phyloP scores from a whole-genome alignment of 805 yeast genomes.

The Ogataea thermomethanolica region DNA sequence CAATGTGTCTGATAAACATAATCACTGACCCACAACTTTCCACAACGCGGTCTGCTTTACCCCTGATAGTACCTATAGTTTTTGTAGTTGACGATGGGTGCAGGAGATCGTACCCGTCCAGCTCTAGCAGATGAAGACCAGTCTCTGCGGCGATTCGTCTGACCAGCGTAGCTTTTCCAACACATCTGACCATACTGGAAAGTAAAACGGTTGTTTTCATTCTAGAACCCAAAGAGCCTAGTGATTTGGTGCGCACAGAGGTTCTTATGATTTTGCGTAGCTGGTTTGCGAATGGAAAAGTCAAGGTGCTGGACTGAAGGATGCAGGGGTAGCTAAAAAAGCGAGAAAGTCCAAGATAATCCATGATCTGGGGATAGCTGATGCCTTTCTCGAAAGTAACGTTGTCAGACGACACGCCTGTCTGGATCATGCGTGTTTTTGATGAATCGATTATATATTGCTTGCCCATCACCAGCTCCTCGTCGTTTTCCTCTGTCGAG shows the following conservation, averaged over 20 bases:
- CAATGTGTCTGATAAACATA: conserved; percentile 67
- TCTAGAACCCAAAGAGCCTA: conserved; percentile 26
- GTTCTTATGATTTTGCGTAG: conserved; percentile 56
- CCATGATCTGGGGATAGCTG: conserved; percentile 8
- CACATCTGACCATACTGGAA: conserved; percentile 65
- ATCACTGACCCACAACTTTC: conserved; percentile 45
- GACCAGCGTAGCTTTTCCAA: conserved; percentile 73
- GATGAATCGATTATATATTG: conserved; percentile 64
- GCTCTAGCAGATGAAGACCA: conserved; percentile 63
- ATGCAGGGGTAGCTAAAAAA: conserved; percentile 16
- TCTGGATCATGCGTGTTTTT: conserved; percentile 65
- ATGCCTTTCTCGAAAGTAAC: conserved; percentile 30
- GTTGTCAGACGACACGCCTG: conserved; percentile 50
- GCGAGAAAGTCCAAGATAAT: conserved; percentile 15
- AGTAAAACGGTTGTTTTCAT: conserved; percentile 63
- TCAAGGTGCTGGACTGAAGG: conserved; percentile 11
- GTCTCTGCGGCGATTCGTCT: conserved; percentile 49
- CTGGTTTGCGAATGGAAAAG: conserved; percentile 48
- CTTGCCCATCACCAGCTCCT: conserved; percentile 16
- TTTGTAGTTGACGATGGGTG: conserved; percentile 73
- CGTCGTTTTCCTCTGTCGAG: conserved; percentile 31
- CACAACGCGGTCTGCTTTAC: conserved; percentile 65
- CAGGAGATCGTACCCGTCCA: conserved; percentile 67
- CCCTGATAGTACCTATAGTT: conserved; percentile 72
- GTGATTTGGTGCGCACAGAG: conserved; percentile 31